These are phyloP conservation scores for Elsinoe necatrix DNA, from an alignment of 2,329 filamentous ascomycete genomes.

Conservation along the genomic window DNA sequence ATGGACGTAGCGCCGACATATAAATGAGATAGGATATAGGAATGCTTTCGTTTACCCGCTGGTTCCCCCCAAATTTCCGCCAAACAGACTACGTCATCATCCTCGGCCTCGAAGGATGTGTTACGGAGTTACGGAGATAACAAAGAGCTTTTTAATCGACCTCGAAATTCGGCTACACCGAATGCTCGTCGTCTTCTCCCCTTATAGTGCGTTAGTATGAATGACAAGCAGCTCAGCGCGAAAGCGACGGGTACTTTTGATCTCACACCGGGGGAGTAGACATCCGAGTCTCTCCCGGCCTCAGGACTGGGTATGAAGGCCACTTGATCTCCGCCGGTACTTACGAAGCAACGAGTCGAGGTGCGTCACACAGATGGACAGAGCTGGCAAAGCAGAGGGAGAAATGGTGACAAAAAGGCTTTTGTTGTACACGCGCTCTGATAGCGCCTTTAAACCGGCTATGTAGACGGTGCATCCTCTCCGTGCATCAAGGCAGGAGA, in stretches of 20 bases:
- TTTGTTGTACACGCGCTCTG: conserved; percentile 1
- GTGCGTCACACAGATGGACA: not conserved
- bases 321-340: too few relatives aligned
- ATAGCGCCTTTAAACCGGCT: not conserved
- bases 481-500: not conserved
- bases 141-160: too few relatives aligned
- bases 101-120: not conserved
- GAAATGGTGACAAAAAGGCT: not conserved
- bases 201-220: too few relatives aligned
- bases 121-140: not conserved
- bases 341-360: too few relatives aligned
- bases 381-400: not conserved
- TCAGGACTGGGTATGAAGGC: too few relatives aligned
- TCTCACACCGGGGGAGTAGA: too few relatives aligned
- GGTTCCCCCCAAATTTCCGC: conserved; percentile 1
- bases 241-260: too few relatives aligned
- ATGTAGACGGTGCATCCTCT: not conserved
- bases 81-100: not conserved
- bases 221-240: too few relatives aligned
- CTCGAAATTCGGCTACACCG: too few relatives aligned
- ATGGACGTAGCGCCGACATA: not conserved
- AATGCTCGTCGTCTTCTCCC: too few relatives aligned
- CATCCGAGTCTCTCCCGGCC: too few relatives aligned
- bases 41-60: not conserved
- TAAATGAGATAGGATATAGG: not conserved